phyloP scores from a whole-genome alignment of 139 green algal species.

The Picochlorum sp. region DNA sequence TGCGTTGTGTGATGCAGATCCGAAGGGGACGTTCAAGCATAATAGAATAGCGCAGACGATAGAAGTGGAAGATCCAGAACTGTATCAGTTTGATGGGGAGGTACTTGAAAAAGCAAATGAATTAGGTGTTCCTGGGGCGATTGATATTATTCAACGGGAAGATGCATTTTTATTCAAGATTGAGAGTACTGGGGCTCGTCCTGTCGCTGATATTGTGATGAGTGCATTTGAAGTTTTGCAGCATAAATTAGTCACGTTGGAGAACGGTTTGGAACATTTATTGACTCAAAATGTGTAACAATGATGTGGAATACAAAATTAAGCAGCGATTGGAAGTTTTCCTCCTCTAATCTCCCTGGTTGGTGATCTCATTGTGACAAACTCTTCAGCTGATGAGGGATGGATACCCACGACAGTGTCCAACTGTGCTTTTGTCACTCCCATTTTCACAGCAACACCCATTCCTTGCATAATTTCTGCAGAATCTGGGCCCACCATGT shows the following conservation, averaged over 20 bases:
- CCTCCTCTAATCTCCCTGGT: constrained; percentile 16
- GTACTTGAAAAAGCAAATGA: constrained; percentile 67
- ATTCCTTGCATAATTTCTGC: constrained; percentile 97
- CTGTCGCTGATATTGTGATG: constrained; percentile 54
- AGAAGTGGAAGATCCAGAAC: constrained; percentile 52
- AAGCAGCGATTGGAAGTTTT: neutral
- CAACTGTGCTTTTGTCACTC: constrained; percentile 84
- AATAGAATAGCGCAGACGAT: constrained; percentile 62
- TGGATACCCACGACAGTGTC: constrained; percentile 91
- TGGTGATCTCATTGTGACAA: constrained; percentile 82
- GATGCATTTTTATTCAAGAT: constrained; percentile 89
- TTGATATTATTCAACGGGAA: constrained; percentile 60
- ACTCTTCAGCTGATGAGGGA: constrained; percentile 89
- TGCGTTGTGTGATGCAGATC: constrained; percentile 59
- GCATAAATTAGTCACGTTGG: constrained; percentile 52
- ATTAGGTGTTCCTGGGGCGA: constrained; percentile 67
- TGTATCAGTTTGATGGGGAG: constrained; percentile 82
- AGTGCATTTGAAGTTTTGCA: constrained; percentile 57
- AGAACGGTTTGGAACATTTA: neutral
- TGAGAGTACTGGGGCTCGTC: constrained; percentile 73
- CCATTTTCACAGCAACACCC: constrained; percentile 83
- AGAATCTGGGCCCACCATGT: constrained; percentile 91
- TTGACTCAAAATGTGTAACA: neutral
- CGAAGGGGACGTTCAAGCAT: constrained; percentile 66
- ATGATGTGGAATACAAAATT: neutral